phyloP scores from a whole-genome alignment of 257 asterid genomes.

The Solanum arcanum region DNA sequence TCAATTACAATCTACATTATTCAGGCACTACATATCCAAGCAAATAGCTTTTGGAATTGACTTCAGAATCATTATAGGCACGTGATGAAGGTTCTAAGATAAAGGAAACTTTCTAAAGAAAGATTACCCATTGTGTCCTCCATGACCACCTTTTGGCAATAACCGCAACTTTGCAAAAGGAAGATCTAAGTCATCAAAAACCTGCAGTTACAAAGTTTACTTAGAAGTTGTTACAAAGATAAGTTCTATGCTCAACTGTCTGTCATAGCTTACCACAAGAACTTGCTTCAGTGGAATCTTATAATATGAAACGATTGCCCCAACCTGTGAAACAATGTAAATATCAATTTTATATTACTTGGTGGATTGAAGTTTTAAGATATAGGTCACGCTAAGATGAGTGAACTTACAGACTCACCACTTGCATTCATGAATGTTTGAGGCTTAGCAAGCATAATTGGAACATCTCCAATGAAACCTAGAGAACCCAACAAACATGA shows the following conservation, averaged over 20 bases:
- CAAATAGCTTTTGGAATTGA: not conserved
- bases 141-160: slow-evolving; percentile 98
- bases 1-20: not conserved
- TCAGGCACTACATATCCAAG: not conserved
- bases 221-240: not conserved
- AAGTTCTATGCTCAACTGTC: not conserved
- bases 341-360: slow-evolving; percentile 4
- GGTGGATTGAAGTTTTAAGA: not conserved
- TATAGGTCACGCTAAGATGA: slow-evolving; percentile 9
- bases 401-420: slow-evolving; percentile 99
- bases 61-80: not conserved
- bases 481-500: not conserved
- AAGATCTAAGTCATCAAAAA: slow-evolving; percentile 87
- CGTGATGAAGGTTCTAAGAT: not conserved
- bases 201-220: slow-evolving; percentile 24
- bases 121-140: slow-evolving; percentile 90
- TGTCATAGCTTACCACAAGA: slow-evolving; percentile 61
- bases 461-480: slow-evolving; percentile 83
- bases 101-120: slow-evolving; percentile 1
- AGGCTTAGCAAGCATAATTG: slow-evolving; percentile 92
- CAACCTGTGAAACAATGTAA: slow-evolving; percentile 48
- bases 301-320: slow-evolving; percentile 78
- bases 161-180: slow-evolving; percentile 83
- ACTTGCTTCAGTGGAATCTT: slow-evolving; percentile 88
- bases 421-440: slow-evolving; percentile 97